Base-by-base conservation (phyloP, 805 yeast genomes). In the Wickerhamomyces silvicola region DNA sequence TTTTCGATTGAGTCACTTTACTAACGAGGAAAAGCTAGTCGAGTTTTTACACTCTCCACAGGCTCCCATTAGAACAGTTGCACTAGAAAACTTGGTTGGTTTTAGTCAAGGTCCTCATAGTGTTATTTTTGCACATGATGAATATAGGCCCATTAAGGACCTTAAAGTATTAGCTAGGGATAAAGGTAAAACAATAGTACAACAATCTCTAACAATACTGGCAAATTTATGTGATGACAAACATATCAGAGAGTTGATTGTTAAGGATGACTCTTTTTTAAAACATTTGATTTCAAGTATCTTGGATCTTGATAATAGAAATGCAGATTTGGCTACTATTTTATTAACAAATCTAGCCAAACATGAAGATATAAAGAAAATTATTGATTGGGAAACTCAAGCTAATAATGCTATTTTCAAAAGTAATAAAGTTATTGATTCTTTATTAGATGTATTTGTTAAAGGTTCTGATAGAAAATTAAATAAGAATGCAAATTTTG, bases 401-500 rank as follows among this genome's bases (percentile, higher is more conserved):
- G 37, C 56, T 17, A 50, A 58, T 26, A 66, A 63, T 31, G 60
- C 59, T 4, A 52, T 70, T 6, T 85, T 83, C 62, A 72, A 67
- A 53, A 75, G 82, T 41, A 47, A 43, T 9, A 66, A 61, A 16
- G 78, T 76, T 6, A 67, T 86, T 59, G 95, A 84, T 48, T 81
- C 88, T 55, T 64, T 88, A 20, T 75, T 88, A 78, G 95, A 85
- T 58, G 77, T 88, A 50, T 87, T 86, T 52, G 95, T 87, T 24
- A 82, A 82, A 50, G 95, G 95, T 7, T 66, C 71, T 28, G 87
- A 81, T 47, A 67, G 85, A 52, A 57, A 73, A 11, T 64, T 86
- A 37, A 86, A 85, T 61, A 72, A 70, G 48, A 69, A 64, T 45
- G 92, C 94, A 3, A 71, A 73, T 45, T 90, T 60, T 49, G 96